phyloP scores from a whole-genome alignment of 2,329 filamentous ascomycete species.

The Nothopassalora personata region DNA sequence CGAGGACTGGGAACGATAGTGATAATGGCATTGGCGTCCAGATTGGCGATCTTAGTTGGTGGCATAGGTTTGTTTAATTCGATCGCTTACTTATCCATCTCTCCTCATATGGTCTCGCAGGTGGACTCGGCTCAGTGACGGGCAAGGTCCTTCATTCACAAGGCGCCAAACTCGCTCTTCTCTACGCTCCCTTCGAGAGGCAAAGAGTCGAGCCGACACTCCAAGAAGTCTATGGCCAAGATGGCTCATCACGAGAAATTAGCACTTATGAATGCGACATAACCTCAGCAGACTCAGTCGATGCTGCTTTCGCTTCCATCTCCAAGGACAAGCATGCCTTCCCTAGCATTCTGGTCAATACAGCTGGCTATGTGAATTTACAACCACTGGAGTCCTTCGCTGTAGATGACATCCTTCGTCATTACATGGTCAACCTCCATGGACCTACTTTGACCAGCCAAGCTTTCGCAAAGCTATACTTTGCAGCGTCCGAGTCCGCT shows the following conservation, averaged over 20 bases:
- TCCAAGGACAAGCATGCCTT: conserved; percentile 23
- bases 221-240: conserved; percentile 32
- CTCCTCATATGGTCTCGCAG: conserved; percentile 12
- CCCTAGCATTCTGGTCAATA: conserved; percentile 33
- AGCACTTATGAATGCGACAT: conserved; percentile 34
- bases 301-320: conserved; percentile 28
- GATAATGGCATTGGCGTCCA: not conserved
- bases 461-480: conserved; percentile 42
- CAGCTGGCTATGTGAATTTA: conserved; percentile 42
- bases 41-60: not conserved
- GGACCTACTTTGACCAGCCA: conserved; percentile 44
- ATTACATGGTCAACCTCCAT: conserved; percentile 42
- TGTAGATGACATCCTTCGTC: conserved; percentile 40
- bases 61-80: not conserved
- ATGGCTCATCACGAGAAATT: conserved; percentile 17
- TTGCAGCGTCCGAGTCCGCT: conserved; percentile 17
- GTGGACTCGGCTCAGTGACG: conserved; percentile 42
- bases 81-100: not conserved
- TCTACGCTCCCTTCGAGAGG: conserved; percentile 46
- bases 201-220: conserved; percentile 35
- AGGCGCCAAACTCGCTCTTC: conserved; percentile 41
- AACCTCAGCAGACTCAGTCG: conserved; percentile 28
- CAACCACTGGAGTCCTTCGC: conserved; percentile 41
- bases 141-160: conserved; percentile 38
- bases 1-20: not conserved